Evolutionary conservation across 805 yeast species (phyloP), one percentile per base, ranked within the genome.

Genomic region (Suhomyces tanzawaensis): DNA sequence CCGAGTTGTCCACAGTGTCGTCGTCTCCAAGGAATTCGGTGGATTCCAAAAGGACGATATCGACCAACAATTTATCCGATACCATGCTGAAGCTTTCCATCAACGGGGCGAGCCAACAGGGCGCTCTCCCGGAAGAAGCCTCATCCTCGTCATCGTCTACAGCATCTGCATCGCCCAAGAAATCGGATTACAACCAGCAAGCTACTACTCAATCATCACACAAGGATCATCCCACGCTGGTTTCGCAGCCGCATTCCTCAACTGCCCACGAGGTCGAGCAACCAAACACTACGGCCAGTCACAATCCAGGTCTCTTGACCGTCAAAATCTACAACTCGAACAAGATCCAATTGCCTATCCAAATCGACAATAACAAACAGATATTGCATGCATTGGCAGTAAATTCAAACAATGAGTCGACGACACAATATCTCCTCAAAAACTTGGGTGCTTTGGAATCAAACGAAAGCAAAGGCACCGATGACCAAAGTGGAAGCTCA

Each of bases 301-400:
- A 57, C 28, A 49, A 51, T 38, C 89, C 91, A 0, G 95, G 95
- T 2, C 67, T 85, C 19, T 71, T 88, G 48, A 84, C 90, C 0
- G 82, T 88, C 19, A 85, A 85, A 54, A 74, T 88, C 8, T 85
- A 85, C 54, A 76, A 78, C 27, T 85, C 90, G 25, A 73, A 75
- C 41, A 77, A 79, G 35, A 73, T 88, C 46, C 70, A 69, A 32
- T 71, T 89, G 34, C 96, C 96, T 4, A 77, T 84, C 32, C 77
- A 79, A 19, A 69, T 85, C 41, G 79, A 77, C 40, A 77, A 82
- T 40, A 83, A 78, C 60, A 77, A 76, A 51, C 80, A 72, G 45
- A 75, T 79, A 16, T 60, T 85, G 35, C 69, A 77, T n/a, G 83
- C 82, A 41, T 65, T 85, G 44, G 79, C 85, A n/a, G 66, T 68